Evolutionary conservation across 1,284 basidiomycete species (phyloP).

Genomic region (Cerrena zonata): DNA sequence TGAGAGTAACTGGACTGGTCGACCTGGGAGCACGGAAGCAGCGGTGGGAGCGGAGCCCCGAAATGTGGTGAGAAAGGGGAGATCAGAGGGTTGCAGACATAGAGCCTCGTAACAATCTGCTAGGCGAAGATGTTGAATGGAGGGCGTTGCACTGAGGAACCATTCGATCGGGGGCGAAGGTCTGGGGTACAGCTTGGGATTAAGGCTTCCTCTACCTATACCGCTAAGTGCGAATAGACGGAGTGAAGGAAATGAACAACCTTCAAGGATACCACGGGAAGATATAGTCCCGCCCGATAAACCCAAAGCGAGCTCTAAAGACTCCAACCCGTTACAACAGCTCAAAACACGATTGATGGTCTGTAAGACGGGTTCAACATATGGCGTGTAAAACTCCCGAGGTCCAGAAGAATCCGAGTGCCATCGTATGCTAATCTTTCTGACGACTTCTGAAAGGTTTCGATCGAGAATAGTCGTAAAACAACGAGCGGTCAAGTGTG

Average conservation of each 20-base stretch:
- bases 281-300: slow-evolving; percentile 23
- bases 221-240: slow-evolving; percentile 47
- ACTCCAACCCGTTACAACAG: slow-evolving; percentile 39
- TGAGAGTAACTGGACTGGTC: slow-evolving; percentile 48
- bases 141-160: slow-evolving; percentile 39
- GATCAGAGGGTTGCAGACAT: slow-evolving; percentile 33
- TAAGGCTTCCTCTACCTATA: slow-evolving; percentile 37
- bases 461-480: slow-evolving; percentile 45
- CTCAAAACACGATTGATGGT: slow-evolving; percentile 34
- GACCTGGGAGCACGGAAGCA: slow-evolving; percentile 50
- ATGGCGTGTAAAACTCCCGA: slow-evolving; percentile 22
- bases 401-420: slow-evolving; percentile 32
- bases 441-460: slow-evolving; percentile 41
- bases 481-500: slow-evolving; percentile 43
- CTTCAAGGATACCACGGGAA: slow-evolving; percentile 23
- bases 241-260: slow-evolving; percentile 31
- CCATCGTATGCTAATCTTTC: slow-evolving; percentile 51
- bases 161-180: slow-evolving; percentile 34
- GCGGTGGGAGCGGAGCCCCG: slow-evolving; percentile 56
- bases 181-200: slow-evolving; percentile 24
- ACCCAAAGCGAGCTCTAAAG: slow-evolving; percentile 52
- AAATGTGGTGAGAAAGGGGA: slow-evolving; percentile 47
- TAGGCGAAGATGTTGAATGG: slow-evolving; percentile 44
- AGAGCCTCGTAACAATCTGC: slow-evolving; percentile 40
- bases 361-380: slow-evolving; percentile 19